These are phyloP conservation scores for Aureobasidium sp. DNA, from an alignment of 2,329 filamentous ascomycete genomes.

Conservation along the genomic window DNA sequence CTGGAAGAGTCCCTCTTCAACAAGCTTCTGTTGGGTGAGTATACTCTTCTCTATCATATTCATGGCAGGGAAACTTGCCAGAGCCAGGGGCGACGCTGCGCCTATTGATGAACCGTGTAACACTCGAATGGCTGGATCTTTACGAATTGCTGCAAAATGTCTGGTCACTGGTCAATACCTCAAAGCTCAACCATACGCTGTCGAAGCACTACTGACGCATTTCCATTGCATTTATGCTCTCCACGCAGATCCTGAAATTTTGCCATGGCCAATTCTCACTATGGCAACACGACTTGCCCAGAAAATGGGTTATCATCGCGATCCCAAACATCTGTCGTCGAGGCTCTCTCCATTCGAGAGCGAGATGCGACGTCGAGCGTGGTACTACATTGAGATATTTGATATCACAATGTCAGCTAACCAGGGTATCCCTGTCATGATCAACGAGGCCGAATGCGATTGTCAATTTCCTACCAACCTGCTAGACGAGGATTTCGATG, in stretches of 20 bases:
- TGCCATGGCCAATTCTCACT: slow-evolving; percentile 5
- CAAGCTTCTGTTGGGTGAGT: slow-evolving; percentile 11
- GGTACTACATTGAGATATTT: slow-evolving; percentile 4
- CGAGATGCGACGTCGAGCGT: slow-evolving; percentile 17
- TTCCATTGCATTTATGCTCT: background rate
- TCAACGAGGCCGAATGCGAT: slow-evolving; percentile 13
- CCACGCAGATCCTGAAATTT: background rate
- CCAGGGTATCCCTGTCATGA: slow-evolving; percentile 12
- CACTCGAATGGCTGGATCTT: background rate
- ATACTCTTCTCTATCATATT: slow-evolving; percentile 13
- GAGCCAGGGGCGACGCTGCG: background rate
- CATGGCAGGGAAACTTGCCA: background rate
- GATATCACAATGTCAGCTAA: slow-evolving; percentile 14
- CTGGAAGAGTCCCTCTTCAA: background rate
- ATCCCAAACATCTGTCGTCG: slow-evolving; percentile 7
- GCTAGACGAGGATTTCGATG: slow-evolving; percentile 16
- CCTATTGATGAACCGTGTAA: background rate
- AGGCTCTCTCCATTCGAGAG: slow-evolving; percentile 16
- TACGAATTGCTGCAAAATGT: background rate
- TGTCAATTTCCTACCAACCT: slow-evolving; percentile 9
- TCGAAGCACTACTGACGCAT: slow-evolving; percentile 11
- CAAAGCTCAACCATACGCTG: slow-evolving; percentile 1
- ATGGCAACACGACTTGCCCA: slow-evolving; percentile 15
- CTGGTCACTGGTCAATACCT: slow-evolving; percentile 11
- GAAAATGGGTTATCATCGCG: slow-evolving; percentile 17